phyloP scores from a whole-genome alignment of 2,329 filamentous ascomycete species.

The Talaromyces piceae region DNA sequence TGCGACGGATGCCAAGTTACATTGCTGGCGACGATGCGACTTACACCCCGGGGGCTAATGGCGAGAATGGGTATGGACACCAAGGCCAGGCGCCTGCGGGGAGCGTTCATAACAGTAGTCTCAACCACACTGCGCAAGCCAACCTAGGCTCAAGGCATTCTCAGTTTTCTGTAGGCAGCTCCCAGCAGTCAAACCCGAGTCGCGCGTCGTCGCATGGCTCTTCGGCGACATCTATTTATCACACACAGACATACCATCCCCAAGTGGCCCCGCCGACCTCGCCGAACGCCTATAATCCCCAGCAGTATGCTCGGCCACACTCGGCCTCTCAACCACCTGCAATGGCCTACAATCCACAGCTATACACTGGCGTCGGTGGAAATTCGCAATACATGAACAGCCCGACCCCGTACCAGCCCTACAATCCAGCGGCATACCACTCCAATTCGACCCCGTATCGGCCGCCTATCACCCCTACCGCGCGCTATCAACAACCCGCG shows the following conservation, averaged over 20 bases:
- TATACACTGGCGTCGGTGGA: conserved; percentile 38
- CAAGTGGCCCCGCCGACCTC: conserved; percentile 15
- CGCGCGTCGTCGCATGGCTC: conserved; percentile 36
- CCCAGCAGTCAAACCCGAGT: conserved; percentile 29
- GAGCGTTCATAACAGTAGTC: conserved; percentile 18
- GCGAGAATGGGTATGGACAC: conserved; percentile 1
- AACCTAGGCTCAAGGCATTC: conserved; percentile 29
- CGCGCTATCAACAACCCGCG: conserved; percentile 22
- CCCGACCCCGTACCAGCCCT: conserved; percentile 33
- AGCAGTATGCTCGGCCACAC: conserved; percentile 48
- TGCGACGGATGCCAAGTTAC: conserved; percentile 60
- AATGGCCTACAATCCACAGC: conserved; percentile 61
- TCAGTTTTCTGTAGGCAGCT: conserved; percentile 25
- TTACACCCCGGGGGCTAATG: conserved; percentile 4
- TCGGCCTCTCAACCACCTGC: conserved; percentile 39
- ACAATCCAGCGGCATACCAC: conserved; percentile 45
- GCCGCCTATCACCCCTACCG: conserved; percentile 21
- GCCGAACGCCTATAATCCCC: conserved; percentile 54
- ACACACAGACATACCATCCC: conserved; percentile 45
- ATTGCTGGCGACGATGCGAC: conserved; percentile 65
- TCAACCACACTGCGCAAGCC: conserved; percentile 20
- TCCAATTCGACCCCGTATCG: conserved; percentile 24
- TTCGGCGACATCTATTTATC: conserved; percentile 39
- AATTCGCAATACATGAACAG: conserved; percentile 20
- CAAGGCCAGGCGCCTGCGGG: conserved; percentile 10